These are phyloP conservation scores for Sclerotiophoma versabilis DNA, from an alignment of 2,329 filamentous ascomycete species.

Conservation along the genomic window DNA sequence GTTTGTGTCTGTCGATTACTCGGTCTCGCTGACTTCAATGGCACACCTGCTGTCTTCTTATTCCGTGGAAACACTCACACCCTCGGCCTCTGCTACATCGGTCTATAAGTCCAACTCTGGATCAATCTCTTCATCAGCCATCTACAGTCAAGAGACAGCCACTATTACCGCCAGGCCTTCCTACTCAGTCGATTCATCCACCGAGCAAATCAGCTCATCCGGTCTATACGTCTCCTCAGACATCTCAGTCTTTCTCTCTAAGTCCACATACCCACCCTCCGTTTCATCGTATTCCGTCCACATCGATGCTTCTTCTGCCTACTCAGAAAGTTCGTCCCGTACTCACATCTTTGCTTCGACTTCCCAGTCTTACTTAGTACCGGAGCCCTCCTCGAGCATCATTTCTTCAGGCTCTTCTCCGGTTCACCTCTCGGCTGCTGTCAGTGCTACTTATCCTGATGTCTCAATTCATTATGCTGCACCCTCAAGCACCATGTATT, in stretches of 20 bases:
- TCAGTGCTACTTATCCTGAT: too few relatives aligned
- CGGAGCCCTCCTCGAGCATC: neutral
- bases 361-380: neutral
- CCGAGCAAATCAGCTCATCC: neutral
- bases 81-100: neutral
- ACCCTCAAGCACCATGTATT: too few relatives aligned
- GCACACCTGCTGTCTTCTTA: neutral
- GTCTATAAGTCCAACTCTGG: too few relatives aligned
- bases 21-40: neutral
- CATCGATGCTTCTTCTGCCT: neutral
- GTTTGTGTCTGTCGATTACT: neutral
- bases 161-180: neutral
- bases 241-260: neutral
- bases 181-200: neutral
- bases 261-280: neutral
- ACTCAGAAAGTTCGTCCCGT: neutral
- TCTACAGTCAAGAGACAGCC: neutral
- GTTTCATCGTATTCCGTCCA: neutral
- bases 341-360: neutral
- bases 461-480: too few relatives aligned
- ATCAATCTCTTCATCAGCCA: neutral
- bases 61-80: neutral
- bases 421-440: neutral
- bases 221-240: neutral
- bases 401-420: neutral